Evolutionary conservation across 441 rosid species (phyloP).

Genomic region (Brassica balearica): DNA sequence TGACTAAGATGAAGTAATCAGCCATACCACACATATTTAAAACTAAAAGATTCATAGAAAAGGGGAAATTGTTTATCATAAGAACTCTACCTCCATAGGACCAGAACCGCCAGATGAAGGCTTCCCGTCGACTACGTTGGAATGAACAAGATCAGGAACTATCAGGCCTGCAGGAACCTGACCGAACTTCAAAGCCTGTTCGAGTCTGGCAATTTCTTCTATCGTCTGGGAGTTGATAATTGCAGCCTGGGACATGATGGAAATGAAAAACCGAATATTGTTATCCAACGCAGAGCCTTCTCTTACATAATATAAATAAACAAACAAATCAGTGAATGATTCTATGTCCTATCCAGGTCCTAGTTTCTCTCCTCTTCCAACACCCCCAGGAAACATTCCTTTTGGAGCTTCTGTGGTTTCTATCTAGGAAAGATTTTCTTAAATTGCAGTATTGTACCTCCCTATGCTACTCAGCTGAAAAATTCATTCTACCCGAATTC

Average conservation of each 20-base stretch:
- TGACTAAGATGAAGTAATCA: background rate
- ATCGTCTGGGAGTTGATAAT: constrained; percentile 98
- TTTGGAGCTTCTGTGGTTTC: no score
- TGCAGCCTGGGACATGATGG: constrained; percentile 79
- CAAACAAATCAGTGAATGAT: constrained; percentile 3
- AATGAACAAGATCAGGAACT: constrained; percentile 50
- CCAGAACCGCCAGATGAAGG: constrained; percentile 57
- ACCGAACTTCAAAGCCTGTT: constrained; percentile 93
- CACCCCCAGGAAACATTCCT: no score
- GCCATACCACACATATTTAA: no score
- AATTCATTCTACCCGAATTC: no score
- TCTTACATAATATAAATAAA: constrained; percentile 9
- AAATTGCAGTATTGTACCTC: no score
- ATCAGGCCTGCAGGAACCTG: constrained; percentile 87
- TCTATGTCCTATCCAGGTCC: no score
- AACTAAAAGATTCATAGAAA: no score
- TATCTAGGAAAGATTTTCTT: no score
- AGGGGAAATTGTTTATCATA: no score
- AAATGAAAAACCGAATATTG: constrained; percentile 31
- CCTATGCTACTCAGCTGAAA: no score
- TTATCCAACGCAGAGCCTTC: no score
- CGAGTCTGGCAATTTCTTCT: constrained; percentile 98
- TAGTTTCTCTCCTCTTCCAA: no score
- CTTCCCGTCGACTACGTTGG: constrained; percentile 42
- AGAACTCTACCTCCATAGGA: constrained; percentile 64